Evolutionary conservation across 2,329 filamentous ascomycete species (phyloP).

Genomic region (Blastomyces gilchristii): DNA sequence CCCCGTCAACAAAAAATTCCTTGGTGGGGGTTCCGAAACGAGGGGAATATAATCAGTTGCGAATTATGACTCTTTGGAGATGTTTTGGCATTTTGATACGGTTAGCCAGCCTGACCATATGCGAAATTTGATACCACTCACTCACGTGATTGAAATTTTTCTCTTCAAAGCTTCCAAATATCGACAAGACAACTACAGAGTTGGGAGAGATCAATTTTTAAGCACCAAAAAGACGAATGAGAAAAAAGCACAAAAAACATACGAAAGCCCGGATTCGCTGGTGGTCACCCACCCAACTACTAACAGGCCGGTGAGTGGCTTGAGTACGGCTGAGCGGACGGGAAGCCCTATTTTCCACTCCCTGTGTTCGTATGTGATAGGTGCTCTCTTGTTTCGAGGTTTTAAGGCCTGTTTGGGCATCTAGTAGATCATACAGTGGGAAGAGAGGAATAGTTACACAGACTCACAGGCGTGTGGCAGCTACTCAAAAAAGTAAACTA

Average conservation of each 20-base stretch:
- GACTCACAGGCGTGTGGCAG: too few species aligned
- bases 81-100: not conserved
- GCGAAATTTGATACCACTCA: not conserved
- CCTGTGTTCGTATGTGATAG: slow-evolving; percentile 33
- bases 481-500: too few species aligned
- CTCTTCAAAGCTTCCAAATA: too few species aligned
- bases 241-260: slow-evolving; percentile 19
- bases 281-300: too few species aligned
- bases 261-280: slow-evolving; percentile 32
- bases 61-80: not conserved
- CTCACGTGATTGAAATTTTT: not conserved
- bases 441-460: too few species aligned
- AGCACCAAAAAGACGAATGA: too few species aligned
- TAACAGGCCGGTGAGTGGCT: slow-evolving; percentile 24
- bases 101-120: not conserved
- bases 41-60: not conserved
- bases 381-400: too few species aligned
- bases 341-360: slow-evolving; percentile 37
- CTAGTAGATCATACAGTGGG: too few species aligned
- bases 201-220: too few species aligned
- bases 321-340: slow-evolving; percentile 38
- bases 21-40: not conserved
- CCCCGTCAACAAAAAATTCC: not conserved
- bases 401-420: too few species aligned
- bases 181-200: too few species aligned